Evolutionary conservation across 331 rosid genomes (phyloP).

Genomic region (Malus hybrid): DNA sequence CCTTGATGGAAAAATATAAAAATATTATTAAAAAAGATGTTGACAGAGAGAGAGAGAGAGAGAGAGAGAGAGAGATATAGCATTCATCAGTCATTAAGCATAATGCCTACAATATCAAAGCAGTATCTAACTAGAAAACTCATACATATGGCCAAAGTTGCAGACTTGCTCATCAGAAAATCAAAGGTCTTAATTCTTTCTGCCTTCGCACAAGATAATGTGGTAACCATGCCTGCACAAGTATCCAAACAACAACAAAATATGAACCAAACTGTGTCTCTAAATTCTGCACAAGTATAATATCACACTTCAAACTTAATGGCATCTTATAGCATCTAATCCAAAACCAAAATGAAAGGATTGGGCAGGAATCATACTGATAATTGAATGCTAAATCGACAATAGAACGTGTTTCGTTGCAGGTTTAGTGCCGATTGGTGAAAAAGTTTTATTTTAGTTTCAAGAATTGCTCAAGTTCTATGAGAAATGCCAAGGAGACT

Average conservation of each 20-base stretch:
- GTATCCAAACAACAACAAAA: background rate
- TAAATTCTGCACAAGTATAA: background rate
- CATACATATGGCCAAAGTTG: conserved; percentile 3
- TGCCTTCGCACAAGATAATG: conserved; percentile 37
- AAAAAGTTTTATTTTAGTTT: background rate
- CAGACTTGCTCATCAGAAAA: background rate
- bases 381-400: background rate
- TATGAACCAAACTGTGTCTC: background rate
- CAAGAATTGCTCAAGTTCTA: background rate
- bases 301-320: background rate
- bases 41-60: background rate
- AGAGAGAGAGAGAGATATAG: no score
- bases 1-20: background rate
- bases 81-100: background rate
- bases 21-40: background rate
- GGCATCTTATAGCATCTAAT: background rate
- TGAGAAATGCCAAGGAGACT: no score
- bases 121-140: background rate
- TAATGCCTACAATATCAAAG: background rate
- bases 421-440: background rate
- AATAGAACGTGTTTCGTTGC: background rate
- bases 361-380: background rate
- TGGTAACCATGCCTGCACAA: conserved; percentile 46
- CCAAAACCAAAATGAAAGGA: background rate
- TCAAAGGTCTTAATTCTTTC: conserved; percentile 26